A percentile compares a stretch with the other conserved stretches of the same genome.
These are phyloP conservation scores for Megacollybia marginata DNA, from an alignment of 768 basidiomycete species.

Conservation along the genomic window DNA sequence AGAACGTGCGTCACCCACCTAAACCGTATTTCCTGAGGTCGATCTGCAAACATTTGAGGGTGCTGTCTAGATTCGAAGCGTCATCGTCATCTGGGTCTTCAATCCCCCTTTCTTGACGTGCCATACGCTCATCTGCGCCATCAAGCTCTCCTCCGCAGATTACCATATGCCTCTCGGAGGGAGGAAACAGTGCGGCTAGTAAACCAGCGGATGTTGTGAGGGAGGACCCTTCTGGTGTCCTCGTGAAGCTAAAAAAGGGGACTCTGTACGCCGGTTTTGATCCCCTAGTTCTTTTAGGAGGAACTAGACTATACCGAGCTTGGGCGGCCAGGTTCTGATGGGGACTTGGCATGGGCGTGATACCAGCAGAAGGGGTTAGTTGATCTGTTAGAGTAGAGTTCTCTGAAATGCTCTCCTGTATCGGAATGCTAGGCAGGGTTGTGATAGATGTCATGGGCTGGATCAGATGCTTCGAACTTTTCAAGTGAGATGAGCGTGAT, in stretches of 20 bases:
- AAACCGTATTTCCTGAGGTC: constrained; percentile 68
- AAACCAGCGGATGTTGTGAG: constrained; percentile 64
- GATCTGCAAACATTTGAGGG: constrained; percentile 66
- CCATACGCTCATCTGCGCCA: constrained; percentile 34
- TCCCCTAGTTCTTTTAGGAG: too few relatives aligned
- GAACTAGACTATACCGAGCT: too few relatives aligned
- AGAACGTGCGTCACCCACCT: constrained; percentile 31
- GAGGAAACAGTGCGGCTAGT: constrained; percentile 64
- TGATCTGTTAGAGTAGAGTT: too few relatives aligned
- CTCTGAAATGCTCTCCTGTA: too few relatives aligned
- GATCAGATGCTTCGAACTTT: constrained; percentile 29
- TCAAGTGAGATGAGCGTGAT: constrained; percentile 20
- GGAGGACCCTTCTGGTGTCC: constrained; percentile 70
- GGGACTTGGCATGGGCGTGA: too few relatives aligned
- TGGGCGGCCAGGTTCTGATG: too few relatives aligned
- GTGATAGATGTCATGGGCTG: constrained; percentile 22
- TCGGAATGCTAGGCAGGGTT: not conserved
- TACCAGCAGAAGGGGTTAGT: too few relatives aligned
- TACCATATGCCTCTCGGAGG: constrained; percentile 65
- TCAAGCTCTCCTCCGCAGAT: constrained; percentile 68
- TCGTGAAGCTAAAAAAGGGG: constrained; percentile 78
- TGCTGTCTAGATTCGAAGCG: constrained; percentile 26
- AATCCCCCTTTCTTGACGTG: constrained; percentile 4
- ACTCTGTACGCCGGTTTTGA: constrained; percentile 15
- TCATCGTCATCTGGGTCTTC: constrained; percentile 31